Conservation (phyloP, 1,284 basidiomycete species). For the Ceratobasidium sp. region DNA sequence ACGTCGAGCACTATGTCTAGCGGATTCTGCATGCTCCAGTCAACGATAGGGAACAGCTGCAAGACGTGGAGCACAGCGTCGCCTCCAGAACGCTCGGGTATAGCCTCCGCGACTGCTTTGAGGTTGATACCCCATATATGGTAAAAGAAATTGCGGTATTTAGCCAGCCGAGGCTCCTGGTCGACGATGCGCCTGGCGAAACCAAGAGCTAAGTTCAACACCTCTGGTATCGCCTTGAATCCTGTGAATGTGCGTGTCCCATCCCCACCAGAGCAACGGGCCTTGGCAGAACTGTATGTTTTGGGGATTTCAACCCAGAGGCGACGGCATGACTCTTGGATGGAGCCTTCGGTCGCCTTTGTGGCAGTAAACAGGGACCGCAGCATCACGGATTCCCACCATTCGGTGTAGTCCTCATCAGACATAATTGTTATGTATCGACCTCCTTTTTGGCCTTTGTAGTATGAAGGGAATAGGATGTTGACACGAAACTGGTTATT, state of each 20-base stretch:
- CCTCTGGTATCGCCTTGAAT: not conserved
- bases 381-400: not conserved
- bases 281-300: not conserved
- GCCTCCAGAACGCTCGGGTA: not conserved
- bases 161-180: not conserved
- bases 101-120: not conserved
- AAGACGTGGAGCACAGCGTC: not conserved
- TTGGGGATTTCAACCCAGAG: not conserved
- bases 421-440: not conserved
- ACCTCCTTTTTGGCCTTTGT: not conserved
- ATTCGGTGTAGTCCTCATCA: not conserved
- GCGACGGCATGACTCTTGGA: not conserved
- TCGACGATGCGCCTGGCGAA: not conserved
- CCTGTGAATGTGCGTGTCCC: not conserved
- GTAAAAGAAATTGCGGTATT: not conserved
- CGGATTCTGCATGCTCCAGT: conserved; percentile 11
- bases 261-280: not conserved
- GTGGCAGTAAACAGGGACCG: not conserved
- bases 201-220: not conserved
- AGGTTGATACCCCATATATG: conserved; percentile 4
- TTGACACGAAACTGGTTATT: conserved; percentile 8
- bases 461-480: conserved; percentile 9
- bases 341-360: not conserved
- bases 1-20: conserved; percentile 1
- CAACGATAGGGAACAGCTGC: not conserved